Conservation (phyloP, 73 alveolate species). For the Tetrahymena thermophila region DNA sequence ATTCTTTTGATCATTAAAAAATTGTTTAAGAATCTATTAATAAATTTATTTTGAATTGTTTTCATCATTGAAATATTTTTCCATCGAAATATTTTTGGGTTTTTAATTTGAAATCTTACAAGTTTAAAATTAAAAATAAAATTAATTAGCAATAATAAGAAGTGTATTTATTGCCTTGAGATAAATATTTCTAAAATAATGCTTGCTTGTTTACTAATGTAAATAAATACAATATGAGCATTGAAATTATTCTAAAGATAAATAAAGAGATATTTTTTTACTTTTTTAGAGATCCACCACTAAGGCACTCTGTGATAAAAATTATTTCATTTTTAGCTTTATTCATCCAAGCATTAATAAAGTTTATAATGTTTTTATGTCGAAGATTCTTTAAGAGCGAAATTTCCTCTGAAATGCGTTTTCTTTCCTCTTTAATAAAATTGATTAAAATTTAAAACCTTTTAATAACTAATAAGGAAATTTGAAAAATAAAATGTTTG, state of each 20-base stretch:
- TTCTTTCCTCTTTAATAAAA: slow-evolving; percentile 21
- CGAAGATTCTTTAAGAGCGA: slow-evolving; percentile 58
- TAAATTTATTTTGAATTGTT: too few relatives aligned
- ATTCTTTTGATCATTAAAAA: too few relatives aligned
- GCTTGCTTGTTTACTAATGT: too few relatives aligned
- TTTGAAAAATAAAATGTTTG: not conserved
- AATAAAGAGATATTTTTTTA: not conserved
- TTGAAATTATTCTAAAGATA: too few relatives aligned
- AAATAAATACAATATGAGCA: too few relatives aligned
- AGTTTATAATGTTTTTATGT: slow-evolving; percentile 73
- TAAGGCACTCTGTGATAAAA: slow-evolving; percentile 77
- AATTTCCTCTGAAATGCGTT: slow-evolving; percentile 62
- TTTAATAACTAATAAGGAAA: not conserved
- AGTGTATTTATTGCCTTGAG: not conserved
- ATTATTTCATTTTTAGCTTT: slow-evolving; percentile 56
- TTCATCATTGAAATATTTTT: too few relatives aligned
- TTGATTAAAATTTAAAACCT: not conserved
- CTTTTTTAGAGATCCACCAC: slow-evolving; percentile 80
- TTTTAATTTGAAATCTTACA: not conserved
- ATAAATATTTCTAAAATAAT: too few relatives aligned
- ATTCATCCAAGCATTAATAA: slow-evolving; percentile 73
- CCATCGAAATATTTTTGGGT: too few relatives aligned
- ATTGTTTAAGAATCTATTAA: too few relatives aligned
- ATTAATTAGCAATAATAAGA: not conserved
- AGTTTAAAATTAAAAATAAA: too few relatives aligned